Evolutionary conservation across 2,329 filamentous ascomycete genomes (phyloP).

Genomic region (Trichophyton schoenleinii): DNA sequence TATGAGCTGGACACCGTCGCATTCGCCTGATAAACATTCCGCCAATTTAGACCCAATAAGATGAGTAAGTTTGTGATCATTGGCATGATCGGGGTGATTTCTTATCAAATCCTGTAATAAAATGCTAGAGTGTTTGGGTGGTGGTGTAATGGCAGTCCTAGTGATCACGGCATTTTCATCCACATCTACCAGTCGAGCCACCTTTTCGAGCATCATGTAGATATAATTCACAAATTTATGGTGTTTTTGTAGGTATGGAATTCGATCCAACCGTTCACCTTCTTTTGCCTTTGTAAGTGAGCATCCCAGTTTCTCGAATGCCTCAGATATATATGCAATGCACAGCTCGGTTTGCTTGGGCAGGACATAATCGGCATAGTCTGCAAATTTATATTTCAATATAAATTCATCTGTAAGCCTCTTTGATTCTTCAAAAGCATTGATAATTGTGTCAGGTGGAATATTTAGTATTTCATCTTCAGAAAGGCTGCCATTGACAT

Average conservation of each 20-base stretch:
- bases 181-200: not conserved
- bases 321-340: conserved; percentile 8
- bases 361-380: conserved; percentile 1
- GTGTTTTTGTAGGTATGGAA: conserved; percentile 6
- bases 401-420: conserved; percentile 5
- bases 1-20: conserved; percentile 4
- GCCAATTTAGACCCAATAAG: conserved; percentile 6
- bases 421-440: conserved; percentile 6
- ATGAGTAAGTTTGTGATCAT: conserved; percentile 5
- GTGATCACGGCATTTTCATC: not conserved
- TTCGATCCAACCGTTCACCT: not conserved
- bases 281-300: not conserved
- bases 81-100: not conserved
- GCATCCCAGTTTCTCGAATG: conserved; percentile 5
- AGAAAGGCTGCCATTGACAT: not conserved
- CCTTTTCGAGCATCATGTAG: conserved; percentile 7
- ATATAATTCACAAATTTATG: conserved; percentile 9
- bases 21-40: conserved; percentile 2
- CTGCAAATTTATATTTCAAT: conserved; percentile 2
- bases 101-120: not conserved
- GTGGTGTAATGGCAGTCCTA: not conserved
- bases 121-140: not conserved
- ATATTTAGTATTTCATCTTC: not conserved
- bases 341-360: conserved; percentile 6
- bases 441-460: conserved; percentile 1